These are phyloP conservation scores for Acacia crassicarpa DNA, from an alignment of 306 rosid species.

Conservation along the genomic window DNA sequence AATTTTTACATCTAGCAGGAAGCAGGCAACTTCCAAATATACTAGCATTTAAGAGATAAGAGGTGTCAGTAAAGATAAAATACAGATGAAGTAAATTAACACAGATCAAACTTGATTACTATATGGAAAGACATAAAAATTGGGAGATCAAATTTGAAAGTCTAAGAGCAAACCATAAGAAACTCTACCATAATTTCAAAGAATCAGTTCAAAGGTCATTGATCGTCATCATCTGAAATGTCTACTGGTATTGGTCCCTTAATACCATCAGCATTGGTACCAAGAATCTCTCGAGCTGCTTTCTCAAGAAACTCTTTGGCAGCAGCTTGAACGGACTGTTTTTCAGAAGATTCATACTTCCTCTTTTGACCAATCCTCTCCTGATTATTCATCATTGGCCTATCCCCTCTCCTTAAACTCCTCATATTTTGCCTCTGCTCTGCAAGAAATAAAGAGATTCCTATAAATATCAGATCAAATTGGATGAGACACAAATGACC, in stretches of 20 bases:
- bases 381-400: constrained; percentile 37
- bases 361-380: constrained; percentile 71
- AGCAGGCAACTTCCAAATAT: not conserved
- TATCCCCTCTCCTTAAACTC: constrained; percentile 71
- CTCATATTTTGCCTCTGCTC: constrained; percentile 73
- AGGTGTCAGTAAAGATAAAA: not conserved
- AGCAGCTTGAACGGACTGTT: constrained; percentile 65
- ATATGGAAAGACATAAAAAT: constrained; percentile 13
- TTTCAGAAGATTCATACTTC: constrained; percentile 71
- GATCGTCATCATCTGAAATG: constrained; percentile 40
- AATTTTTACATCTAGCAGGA: not conserved
- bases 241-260: constrained; percentile 67
- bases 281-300: constrained; percentile 84
- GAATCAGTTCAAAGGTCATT: constrained; percentile 34
- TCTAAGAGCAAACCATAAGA: constrained; percentile 12
- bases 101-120: constrained; percentile 7
- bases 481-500: constrained; percentile 11
- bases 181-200: constrained; percentile 40
- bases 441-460: constrained; percentile 36
- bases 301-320: constrained; percentile 90
- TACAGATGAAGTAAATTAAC: not conserved
- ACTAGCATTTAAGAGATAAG: not conserved
- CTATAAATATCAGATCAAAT: constrained; percentile 22
- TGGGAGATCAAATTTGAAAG: not conserved
- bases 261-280: constrained; percentile 51